Conservation (phyloP, 208 protist genomes). For the Leptomonas pyrrhocoris region DNA sequence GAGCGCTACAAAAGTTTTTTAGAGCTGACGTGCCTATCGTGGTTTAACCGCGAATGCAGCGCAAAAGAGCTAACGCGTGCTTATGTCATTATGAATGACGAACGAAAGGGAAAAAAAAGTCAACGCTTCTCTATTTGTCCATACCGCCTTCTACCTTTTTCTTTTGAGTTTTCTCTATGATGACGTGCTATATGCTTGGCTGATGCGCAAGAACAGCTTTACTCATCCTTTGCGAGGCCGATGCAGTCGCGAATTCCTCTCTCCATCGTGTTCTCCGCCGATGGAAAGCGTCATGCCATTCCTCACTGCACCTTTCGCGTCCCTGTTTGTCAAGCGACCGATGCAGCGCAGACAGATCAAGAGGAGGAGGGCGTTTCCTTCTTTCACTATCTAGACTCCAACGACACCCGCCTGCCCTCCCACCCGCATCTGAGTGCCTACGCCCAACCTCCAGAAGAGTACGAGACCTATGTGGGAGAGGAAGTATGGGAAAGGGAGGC, state of each 20-base stretch:
- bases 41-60: too few relatives aligned
- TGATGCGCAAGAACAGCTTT: not conserved
- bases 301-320: constrained; percentile 61
- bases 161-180: too few relatives aligned
- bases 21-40: too few relatives aligned
- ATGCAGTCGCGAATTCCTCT: constrained; percentile 75
- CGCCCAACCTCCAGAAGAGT: constrained; percentile 50
- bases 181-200: too few relatives aligned
- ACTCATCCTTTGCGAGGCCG: not conserved
- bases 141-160: too few relatives aligned
- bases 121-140: too few relatives aligned
- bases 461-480: constrained; percentile 85
- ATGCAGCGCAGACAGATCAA: not conserved
- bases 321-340: not conserved
- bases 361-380: constrained; percentile 40
- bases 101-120: too few relatives aligned
- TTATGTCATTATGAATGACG: too few relatives aligned
- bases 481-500: constrained; percentile 52
- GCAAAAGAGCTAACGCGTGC: too few relatives aligned
- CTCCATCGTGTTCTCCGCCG: constrained; percentile 42
- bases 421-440: constrained; percentile 47
- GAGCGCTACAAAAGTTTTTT: too few relatives aligned
- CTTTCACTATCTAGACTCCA: constrained; percentile 71
- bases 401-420: constrained; percentile 76
- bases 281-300: constrained; percentile 44